These are phyloP conservation scores for Aspergillus glaucus DNA, from an alignment of 2,329 filamentous ascomycete species.

Conservation along the genomic window DNA sequence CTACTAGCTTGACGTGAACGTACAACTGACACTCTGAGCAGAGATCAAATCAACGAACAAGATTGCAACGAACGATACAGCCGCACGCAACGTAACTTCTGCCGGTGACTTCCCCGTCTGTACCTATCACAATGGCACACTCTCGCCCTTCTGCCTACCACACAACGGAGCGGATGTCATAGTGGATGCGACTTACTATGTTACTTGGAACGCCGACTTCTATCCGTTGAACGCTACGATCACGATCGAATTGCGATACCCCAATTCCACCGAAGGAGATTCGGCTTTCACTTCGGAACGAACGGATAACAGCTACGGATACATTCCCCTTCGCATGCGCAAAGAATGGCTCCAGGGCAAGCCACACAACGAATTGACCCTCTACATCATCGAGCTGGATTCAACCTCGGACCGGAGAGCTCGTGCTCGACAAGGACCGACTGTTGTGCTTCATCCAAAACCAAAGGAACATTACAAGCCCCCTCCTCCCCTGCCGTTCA, in stretches of 20 bases:
- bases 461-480: conserved; percentile 30
- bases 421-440: conserved; percentile 29
- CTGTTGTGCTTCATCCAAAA: conserved; percentile 28
- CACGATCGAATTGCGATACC: conserved; percentile 27
- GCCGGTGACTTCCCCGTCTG: conserved; percentile 27
- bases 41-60: not conserved
- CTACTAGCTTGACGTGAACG: no score
- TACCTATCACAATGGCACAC: conserved; percentile 14
- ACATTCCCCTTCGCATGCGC: conserved; percentile 32
- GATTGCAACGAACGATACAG: conserved; percentile 1
- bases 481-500: conserved; percentile 21
- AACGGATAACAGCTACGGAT: conserved; percentile 34
- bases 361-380: conserved; percentile 31
- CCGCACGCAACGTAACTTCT: conserved; percentile 3
- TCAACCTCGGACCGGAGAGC: conserved; percentile 19
- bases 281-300: conserved; percentile 33
- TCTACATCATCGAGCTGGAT: conserved; percentile 29
- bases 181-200: conserved; percentile 34
- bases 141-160: conserved; percentile 31
- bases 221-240: conserved; percentile 27
- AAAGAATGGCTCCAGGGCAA: conserved; percentile 36
- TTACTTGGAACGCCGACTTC: conserved; percentile 32
- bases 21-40: not conserved
- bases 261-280: conserved; percentile 25
- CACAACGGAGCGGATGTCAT: conserved; percentile 27